Evolutionary conservation across 73 alveolate species (phyloP).

Genomic region (Blepharisma japonicum): DNA sequence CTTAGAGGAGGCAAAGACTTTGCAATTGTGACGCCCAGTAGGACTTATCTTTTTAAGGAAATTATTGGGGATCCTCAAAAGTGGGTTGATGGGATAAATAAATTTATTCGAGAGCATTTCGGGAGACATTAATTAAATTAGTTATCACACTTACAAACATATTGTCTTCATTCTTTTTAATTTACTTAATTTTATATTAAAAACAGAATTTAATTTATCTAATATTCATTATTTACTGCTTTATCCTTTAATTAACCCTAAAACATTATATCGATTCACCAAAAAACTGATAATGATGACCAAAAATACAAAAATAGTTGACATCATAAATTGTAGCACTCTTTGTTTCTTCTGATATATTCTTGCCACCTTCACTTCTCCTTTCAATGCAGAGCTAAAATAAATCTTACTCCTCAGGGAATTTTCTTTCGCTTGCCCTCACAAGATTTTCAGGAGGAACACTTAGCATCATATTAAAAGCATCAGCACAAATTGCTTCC

Average conservation of each 20-base stretch:
- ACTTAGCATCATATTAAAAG: neutral
- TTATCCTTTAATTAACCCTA: neutral
- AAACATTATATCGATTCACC: neutral
- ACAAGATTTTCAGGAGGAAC: neutral
- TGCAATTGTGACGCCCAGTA: neutral
- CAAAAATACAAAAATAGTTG: too few relatives aligned
- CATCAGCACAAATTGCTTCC: neutral
- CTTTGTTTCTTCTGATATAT: too few relatives aligned
- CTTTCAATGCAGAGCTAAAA: neutral
- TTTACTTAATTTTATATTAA: neutral
- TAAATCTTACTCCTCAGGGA: slow-evolving; percentile 12
- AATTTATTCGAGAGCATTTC: neutral
- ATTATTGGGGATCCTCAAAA: slow-evolving; percentile 6
- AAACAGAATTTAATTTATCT: neutral
- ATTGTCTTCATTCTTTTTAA: neutral
- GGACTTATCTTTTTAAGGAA: slow-evolving; percentile 1
- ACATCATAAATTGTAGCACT: too few relatives aligned
- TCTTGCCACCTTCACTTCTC: too few relatives aligned
- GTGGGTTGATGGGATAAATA: slow-evolving; percentile 26
- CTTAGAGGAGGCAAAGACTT: slow-evolving; percentile 20
- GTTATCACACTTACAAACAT: too few relatives aligned
- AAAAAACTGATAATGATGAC: neutral
- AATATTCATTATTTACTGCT: neutral
- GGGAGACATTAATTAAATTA: neutral
- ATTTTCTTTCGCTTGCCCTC: neutral